A percentile compares a stretch with the other conserved stretches of the same genome.
phyloP scores from a whole-genome alignment of 2,329 filamentous ascomycete genomes.

The Exophiala sp. region DNA sequence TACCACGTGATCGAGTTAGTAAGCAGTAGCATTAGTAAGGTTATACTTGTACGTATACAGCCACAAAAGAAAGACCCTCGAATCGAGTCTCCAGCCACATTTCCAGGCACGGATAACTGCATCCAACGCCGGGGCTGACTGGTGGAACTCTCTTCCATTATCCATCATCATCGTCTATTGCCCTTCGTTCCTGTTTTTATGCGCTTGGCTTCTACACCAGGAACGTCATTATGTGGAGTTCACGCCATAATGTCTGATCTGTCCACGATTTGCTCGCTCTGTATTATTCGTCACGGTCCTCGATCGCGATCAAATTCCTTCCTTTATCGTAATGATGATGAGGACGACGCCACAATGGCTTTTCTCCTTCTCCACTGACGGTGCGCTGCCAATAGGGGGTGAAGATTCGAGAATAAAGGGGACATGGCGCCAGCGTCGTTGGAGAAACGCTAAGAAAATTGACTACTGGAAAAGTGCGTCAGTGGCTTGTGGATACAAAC shows the following conservation, averaged over 20 bases:
- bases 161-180: not conserved
- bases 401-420: not conserved
- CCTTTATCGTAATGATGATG: conserved; percentile 2
- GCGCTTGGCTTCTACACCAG: not conserved
- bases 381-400: not conserved
- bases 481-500: conserved; percentile 6
- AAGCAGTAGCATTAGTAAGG: no score
- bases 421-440: not conserved
- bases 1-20: not conserved
- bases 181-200: not conserved
- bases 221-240: conserved; percentile 7
- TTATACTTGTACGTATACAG: not conserved
- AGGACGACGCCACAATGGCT: not conserved
- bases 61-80: not conserved
- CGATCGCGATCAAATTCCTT: conserved; percentile 4
- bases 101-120: not conserved
- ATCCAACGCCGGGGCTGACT: not conserved
- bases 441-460: not conserved
- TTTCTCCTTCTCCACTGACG: no score
- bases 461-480: not conserved
- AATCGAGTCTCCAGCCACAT: not conserved
- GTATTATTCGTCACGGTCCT: not conserved
- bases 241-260: not conserved
- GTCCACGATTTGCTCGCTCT: not conserved
- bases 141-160: not conserved